phyloP scores from a whole-genome alignment of 129 eudicot species.

The Logfia minima region DNA sequence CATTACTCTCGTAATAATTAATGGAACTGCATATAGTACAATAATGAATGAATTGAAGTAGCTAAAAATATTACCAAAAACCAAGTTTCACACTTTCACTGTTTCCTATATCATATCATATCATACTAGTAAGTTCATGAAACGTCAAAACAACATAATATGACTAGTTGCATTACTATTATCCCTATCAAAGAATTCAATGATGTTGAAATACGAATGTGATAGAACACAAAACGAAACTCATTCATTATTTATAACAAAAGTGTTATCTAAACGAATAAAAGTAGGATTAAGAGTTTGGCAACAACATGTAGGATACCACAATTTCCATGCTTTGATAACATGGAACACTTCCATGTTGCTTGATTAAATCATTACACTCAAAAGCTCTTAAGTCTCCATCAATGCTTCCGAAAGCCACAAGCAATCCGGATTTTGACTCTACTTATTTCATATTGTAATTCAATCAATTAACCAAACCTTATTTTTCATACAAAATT shows the following conservation, averaged over 20 bases:
- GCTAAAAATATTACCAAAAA: too few relatives aligned
- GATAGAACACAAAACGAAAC: slow-evolving; percentile 5
- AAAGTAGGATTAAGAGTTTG: slow-evolving; percentile 14
- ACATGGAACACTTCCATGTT: slow-evolving; percentile 31
- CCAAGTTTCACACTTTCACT: too few relatives aligned
- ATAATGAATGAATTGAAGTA: too few relatives aligned
- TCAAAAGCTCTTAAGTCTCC: slow-evolving; percentile 22
- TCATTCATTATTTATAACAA: slow-evolving; percentile 5
- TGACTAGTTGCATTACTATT: not conserved
- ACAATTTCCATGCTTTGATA: slow-evolving; percentile 28
- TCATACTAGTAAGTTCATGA: not conserved
- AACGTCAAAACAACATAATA: not conserved
- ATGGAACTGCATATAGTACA: too few relatives aligned
- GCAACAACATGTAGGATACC: slow-evolving; percentile 34
- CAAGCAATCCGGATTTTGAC: slow-evolving; percentile 15
- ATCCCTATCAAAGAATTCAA: slow-evolving; percentile 17
- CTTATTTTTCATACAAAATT: not conserved
- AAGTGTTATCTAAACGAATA: slow-evolving; percentile 3
- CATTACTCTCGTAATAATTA: too few relatives aligned
- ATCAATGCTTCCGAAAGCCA: slow-evolving; percentile 18
- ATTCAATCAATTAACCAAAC: too few relatives aligned
- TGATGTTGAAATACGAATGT: slow-evolving; percentile 26
- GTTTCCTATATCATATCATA: too few relatives aligned
- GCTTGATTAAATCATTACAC: slow-evolving; percentile 28
- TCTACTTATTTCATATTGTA: not conserved